These are phyloP conservation scores for Penicillium sp. DNA, from an alignment of 2,329 filamentous ascomycete genomes.

Conservation along the genomic window DNA sequence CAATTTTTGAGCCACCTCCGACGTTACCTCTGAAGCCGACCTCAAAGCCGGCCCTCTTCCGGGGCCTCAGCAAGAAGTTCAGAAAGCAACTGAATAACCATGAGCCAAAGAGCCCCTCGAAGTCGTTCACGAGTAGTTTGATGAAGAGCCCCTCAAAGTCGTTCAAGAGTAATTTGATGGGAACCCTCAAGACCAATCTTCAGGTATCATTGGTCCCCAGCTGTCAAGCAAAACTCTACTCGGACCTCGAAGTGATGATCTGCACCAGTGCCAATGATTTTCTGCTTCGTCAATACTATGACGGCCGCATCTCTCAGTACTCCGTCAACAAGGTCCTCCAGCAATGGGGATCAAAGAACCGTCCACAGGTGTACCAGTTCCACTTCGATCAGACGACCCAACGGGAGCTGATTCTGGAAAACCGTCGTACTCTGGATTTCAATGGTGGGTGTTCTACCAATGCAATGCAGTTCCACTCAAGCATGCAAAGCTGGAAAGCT, in stretches of 20 bases:
- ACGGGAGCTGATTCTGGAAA: conserved; percentile 47
- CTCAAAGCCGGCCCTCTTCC: conserved; percentile 22
- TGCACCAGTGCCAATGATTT: conserved; percentile 47
- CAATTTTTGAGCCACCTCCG: background rate
- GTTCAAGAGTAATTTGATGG: background rate
- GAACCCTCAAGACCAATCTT: conserved; percentile 24
- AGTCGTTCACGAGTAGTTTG: background rate
- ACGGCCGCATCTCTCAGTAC: conserved; percentile 39
- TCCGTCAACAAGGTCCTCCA: conserved; percentile 41
- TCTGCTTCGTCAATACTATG: conserved; percentile 43
- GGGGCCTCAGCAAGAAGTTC: conserved; percentile 39
- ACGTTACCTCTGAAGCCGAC: conserved; percentile 29
- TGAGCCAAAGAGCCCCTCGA: conserved; percentile 6
- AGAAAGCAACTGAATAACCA: conserved; percentile 41
- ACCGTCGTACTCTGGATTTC: conserved; percentile 49
- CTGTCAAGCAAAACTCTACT: conserved; percentile 46
- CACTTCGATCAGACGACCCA: conserved; percentile 55
- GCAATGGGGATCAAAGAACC: conserved; percentile 48
- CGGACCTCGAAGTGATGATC: conserved; percentile 49
- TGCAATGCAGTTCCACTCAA: conserved; percentile 44
- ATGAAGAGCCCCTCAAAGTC: background rate
- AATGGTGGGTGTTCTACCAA: conserved; percentile 44
- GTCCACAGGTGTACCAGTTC: conserved; percentile 52
- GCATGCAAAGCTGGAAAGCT: conserved; percentile 51
- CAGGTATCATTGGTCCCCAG: conserved; percentile 43